phyloP scores from a whole-genome alignment of 495 filamentous ascomycete genomes.

The Neurospora tetraspora region DNA sequence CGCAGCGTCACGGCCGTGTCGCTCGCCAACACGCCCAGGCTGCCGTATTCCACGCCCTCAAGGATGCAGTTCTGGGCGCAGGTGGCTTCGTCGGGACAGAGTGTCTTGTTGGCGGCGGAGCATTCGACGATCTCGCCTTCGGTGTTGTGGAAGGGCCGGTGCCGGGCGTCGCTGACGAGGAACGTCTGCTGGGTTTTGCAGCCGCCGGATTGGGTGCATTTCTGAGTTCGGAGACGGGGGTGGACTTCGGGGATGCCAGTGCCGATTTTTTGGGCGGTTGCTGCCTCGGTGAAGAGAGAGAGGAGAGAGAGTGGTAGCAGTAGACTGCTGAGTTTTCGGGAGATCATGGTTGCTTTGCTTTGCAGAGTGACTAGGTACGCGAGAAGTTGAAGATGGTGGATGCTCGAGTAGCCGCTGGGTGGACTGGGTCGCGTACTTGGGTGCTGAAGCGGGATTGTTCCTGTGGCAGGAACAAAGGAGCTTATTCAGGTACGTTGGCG shows the following conservation, averaged over 20 bases:
- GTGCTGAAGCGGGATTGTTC: not conserved
- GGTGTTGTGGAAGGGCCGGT: slow-evolving; percentile 37
- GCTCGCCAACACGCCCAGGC: slow-evolving; percentile 34
- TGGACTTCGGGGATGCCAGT: slow-evolving; percentile 36
- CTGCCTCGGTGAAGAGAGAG: not conserved
- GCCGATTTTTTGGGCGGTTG: slow-evolving; percentile 17
- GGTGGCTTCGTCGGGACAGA: slow-evolving; percentile 40
- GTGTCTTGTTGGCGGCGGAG: slow-evolving; percentile 31
- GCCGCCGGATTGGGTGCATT: slow-evolving; percentile 37
- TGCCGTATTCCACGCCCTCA: slow-evolving; percentile 35
- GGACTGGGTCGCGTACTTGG: not conserved
- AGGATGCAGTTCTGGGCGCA: slow-evolving; percentile 43
- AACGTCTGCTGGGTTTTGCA: slow-evolving; percentile 35
- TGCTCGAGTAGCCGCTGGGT: not conserved
- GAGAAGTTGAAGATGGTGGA: not conserved
- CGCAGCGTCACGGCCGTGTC: slow-evolving; percentile 32
- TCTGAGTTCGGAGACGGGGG: slow-evolving; percentile 37
- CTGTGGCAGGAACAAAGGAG: not conserved
- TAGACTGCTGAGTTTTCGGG: not conserved
- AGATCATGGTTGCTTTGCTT: not conserved
- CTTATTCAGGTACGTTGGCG: not conserved
- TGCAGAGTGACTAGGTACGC: not conserved
- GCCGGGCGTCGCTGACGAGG: slow-evolving; percentile 40
- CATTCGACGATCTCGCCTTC: slow-evolving; percentile 25
- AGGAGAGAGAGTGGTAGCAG: slow-evolving; percentile 7